These are phyloP conservation scores for Cyclotella atomus DNA, from an alignment of 108 stramenopile species.

Conservation along the genomic window DNA sequence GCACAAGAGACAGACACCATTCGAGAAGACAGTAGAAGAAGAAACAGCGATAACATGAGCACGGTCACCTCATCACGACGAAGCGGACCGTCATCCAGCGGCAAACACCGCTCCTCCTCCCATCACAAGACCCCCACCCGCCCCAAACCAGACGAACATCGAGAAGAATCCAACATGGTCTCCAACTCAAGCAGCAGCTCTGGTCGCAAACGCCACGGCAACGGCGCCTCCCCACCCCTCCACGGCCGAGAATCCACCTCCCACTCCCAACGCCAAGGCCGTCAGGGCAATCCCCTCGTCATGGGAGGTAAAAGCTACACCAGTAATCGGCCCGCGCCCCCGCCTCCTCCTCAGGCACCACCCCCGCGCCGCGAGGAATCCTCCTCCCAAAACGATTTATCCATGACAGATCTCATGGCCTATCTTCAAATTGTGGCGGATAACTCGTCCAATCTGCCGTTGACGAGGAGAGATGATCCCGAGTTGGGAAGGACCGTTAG, in stretches of 20 bases:
- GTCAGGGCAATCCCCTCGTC: constrained; percentile 6
- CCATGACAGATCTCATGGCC: constrained; percentile 88
- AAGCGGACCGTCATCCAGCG: background rate
- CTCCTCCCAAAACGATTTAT: constrained; percentile 56
- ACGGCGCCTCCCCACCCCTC: background rate
- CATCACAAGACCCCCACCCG: background rate
- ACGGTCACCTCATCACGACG: background rate
- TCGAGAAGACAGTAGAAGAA: background rate
- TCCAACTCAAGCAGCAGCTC: constrained; percentile 2
- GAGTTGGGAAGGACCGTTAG: constrained; percentile 68
- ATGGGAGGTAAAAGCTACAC: background rate
- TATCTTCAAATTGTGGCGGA: constrained; percentile 88
- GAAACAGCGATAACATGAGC: constrained; percentile 4
- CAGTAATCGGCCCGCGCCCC: background rate
- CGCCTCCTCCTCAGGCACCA: background rate
- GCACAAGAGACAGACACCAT: too few species aligned
- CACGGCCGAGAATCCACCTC: background rate
- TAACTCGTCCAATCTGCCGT: constrained; percentile 78
- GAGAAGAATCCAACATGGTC: background rate
- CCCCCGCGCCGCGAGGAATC: background rate
- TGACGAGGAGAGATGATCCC: constrained; percentile 87
- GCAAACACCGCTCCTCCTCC: background rate
- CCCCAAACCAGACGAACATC: constrained; percentile 14
- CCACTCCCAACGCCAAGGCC: background rate
- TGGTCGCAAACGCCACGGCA: constrained; percentile 2